Percentiles rank a stretch among this genome's conserved stretches.
These are phyloP conservation scores for Diutina sp. DNA, from an alignment of 1,139 yeast genomes.

Conservation along the genomic window DNA sequence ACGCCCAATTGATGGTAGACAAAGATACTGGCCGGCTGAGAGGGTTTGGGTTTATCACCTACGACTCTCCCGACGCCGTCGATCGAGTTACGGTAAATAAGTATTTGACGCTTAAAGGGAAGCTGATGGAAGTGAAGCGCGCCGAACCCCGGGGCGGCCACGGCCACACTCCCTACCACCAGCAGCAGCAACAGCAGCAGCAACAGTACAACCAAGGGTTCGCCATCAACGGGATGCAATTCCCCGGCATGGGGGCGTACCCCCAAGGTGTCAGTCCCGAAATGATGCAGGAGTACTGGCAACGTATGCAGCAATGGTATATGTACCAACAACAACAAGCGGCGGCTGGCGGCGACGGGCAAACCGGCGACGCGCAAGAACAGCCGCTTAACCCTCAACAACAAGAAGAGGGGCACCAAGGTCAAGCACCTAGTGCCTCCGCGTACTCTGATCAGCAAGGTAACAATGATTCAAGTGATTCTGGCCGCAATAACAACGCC, in stretches of 20 bases:
- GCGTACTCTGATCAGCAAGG: background rate
- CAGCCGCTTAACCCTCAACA: slow-evolving; percentile 17
- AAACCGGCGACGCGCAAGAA: slow-evolving; percentile 35
- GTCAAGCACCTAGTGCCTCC: background rate
- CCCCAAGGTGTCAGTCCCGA: slow-evolving; percentile 40
- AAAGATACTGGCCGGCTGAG: slow-evolving; percentile 96
- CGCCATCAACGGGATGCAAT: slow-evolving; percentile 12
- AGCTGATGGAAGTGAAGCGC: slow-evolving; percentile 88
- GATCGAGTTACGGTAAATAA: slow-evolving; percentile 81
- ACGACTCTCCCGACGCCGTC: slow-evolving; percentile 91
- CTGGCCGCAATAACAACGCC: background rate
- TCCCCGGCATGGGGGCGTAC: slow-evolving; percentile 27
- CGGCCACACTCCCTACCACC: background rate
- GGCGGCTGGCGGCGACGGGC: slow-evolving; percentile 33
- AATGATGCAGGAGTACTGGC: slow-evolving; percentile 83
- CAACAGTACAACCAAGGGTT: slow-evolving; percentile 11
- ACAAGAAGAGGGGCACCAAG: background rate
- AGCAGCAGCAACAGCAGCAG: slow-evolving; percentile 17
- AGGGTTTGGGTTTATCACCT: slow-evolving; percentile 96
- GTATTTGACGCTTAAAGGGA: slow-evolving; percentile 75
- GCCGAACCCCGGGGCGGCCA: slow-evolving; percentile 76
- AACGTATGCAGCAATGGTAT: slow-evolving; percentile 70
- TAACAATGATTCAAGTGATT: slow-evolving; percentile 12
- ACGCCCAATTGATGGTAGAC: slow-evolving; percentile 95
- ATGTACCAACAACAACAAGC: slow-evolving; percentile 47